phyloP scores from a whole-genome alignment of 2,329 filamentous ascomycete species.

The Cladophialophora psammophila region DNA sequence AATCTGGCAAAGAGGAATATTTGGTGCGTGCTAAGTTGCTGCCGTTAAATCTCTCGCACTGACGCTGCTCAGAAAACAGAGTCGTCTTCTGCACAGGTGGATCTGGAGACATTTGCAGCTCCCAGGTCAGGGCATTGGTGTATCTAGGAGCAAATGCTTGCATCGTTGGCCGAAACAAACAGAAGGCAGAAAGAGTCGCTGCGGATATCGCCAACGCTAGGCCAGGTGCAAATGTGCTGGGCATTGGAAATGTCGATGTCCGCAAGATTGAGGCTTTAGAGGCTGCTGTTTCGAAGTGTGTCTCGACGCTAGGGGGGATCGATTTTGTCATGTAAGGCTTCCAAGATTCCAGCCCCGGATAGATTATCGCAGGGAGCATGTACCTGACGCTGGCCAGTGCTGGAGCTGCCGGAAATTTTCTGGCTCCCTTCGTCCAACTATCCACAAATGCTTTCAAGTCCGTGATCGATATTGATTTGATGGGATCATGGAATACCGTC shows the following conservation, averaged over 20 bases:
- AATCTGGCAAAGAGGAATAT: conserved; percentile 4
- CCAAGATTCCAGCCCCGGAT: too few species aligned
- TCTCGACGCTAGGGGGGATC: conserved; percentile 80
- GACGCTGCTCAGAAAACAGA: conserved; percentile 68
- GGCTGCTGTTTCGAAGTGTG: conserved; percentile 78
- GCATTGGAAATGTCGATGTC: conserved; percentile 77
- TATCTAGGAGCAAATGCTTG: conserved; percentile 89
- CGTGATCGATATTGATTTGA: conserved; percentile 28
- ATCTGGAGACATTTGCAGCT: conserved; percentile 89
- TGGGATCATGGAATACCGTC: conserved; percentile 27
- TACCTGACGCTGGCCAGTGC: conserved; percentile 13
- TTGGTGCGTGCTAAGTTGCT: neutral
- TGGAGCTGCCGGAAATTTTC: conserved; percentile 31
- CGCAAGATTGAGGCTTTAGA: conserved; percentile 73
- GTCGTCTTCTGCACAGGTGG: conserved; percentile 95
- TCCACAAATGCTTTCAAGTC: conserved; percentile 31
- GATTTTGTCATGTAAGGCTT: conserved; percentile 83
- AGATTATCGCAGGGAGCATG: neutral
- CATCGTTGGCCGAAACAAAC: conserved; percentile 80
- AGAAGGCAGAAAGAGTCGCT: conserved; percentile 83
- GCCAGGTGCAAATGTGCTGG: conserved; percentile 80
- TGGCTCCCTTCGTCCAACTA: conserved; percentile 19
- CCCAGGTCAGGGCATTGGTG: conserved; percentile 88
- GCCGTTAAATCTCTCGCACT: neutral
- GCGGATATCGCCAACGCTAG: conserved; percentile 80